Conservation (phyloP, 208 protist genomes). For the Crithidia fasciculata region DNA sequence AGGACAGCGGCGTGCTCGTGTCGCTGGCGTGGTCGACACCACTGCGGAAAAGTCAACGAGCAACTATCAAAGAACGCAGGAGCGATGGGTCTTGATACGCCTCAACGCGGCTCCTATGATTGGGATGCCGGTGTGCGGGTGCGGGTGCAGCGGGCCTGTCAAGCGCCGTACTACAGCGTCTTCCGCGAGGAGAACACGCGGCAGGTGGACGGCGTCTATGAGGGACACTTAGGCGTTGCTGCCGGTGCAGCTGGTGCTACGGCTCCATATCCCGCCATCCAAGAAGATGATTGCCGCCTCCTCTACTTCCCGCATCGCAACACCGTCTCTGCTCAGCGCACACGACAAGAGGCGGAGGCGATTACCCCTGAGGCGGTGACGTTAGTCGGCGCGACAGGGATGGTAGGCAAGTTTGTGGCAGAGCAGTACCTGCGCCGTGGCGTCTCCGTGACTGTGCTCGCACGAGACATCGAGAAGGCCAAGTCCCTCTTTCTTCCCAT, state of each 20-base stretch:
- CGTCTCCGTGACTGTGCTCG: constrained; percentile 67
- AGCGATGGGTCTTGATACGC: constrained; percentile 9
- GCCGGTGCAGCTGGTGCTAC: not conserved
- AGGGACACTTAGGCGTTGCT: constrained; percentile 14
- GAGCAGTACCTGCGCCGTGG: constrained; percentile 72
- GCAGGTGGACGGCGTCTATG: constrained; percentile 29
- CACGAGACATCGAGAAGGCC: constrained; percentile 50
- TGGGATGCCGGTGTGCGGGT: constrained; percentile 38
- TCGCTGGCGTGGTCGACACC: too few species aligned
- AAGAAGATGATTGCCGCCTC: constrained; percentile 34
- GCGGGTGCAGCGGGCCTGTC: constrained; percentile 53
- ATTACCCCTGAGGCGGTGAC: constrained; percentile 34
- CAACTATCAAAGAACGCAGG: too few species aligned
- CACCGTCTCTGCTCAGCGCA: constrained; percentile 14
- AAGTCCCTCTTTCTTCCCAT: constrained; percentile 55
- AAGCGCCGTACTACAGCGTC: constrained; percentile 57
- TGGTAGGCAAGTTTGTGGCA: constrained; percentile 64
- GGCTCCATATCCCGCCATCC: constrained; percentile 10
- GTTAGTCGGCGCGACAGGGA: constrained; percentile 57
- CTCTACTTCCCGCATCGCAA: constrained; percentile 57
- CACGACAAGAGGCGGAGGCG: not conserved
- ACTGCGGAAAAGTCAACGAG: too few species aligned
- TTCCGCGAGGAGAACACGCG: constrained; percentile 80
- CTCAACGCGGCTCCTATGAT: constrained; percentile 20
- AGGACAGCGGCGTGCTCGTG: too few species aligned